Base-by-base conservation (phyloP, 2,329 filamentous ascomycete species). In the Phialocephala subalpina region DNA sequence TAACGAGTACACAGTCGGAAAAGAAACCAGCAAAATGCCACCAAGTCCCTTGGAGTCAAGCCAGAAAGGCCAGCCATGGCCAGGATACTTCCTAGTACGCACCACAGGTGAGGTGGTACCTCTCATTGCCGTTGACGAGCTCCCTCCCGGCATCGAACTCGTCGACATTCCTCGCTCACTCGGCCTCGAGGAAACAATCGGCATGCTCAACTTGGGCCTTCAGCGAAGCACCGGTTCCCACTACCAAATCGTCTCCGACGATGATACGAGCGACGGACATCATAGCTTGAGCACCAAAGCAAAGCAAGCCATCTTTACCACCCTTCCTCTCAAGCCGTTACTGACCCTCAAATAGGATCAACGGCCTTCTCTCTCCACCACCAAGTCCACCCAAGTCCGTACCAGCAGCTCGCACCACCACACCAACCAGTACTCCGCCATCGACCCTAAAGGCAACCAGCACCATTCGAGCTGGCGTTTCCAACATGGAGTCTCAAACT, bases 111-210 rank as follows among this genome's bases (percentile, higher is more conserved):
- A 77, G n/a, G 78, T 84, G 3, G 83, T 87, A 0, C 86, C 85
- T 7, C 79, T 87, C n/a, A 78, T 87, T n/a, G 80, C 85, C 0
- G 74, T 82, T 14, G 85, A 87, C 72, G 78, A 86, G 66, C 79
- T 87, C 0, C 84, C 84, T 0, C 73, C 76, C 1, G 82, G 62
- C 22, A 64, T 70, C 7, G 59, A 72, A 16, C 42, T 76, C 6
- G 35, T 68, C 16, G 82, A 80, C 27, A 76, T 83, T 2, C 82
- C 84, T 2, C 81, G 73, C 14, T 62, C 64, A 8, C 55, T 75
- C 11, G 68, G 70, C 49, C 55, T 75, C 1, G 65, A 72, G 45
- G 69, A 69, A 11, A 73, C 73, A 18, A 65, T 71, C 14, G 72
- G 73, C 0, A 74, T 75, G 72, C 53, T 74, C n/a, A 76, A 75